These are phyloP conservation scores for Bondarzewia mesenterica DNA, from an alignment of 1,284 basidiomycete genomes.

Conservation along the genomic window DNA sequence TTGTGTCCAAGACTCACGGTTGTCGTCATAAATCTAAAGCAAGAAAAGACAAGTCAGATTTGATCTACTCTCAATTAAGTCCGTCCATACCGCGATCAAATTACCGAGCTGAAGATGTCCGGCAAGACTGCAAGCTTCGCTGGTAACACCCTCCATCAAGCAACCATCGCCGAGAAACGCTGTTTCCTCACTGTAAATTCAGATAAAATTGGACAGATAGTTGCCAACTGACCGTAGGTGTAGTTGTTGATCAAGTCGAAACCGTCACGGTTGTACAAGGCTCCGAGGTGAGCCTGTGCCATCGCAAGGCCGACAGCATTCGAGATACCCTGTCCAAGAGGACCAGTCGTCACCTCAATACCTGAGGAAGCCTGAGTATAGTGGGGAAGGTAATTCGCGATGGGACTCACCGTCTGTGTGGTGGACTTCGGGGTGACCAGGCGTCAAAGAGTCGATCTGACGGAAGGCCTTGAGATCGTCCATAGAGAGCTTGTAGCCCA, in stretches of 20 bases:
- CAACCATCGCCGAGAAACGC: constrained; percentile 93
- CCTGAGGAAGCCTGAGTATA: constrained; percentile 27
- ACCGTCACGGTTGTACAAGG: constrained; percentile 83
- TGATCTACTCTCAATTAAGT: constrained; percentile 6
- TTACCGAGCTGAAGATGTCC: constrained; percentile 92
- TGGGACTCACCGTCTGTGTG: constrained; percentile 69
- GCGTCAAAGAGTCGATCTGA: constrained; percentile 83
- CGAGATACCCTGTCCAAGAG: constrained; percentile 90
- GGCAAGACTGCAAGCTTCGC: constrained; percentile 87
- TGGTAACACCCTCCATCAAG: constrained; percentile 91
- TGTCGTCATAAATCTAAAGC: constrained; percentile 79
- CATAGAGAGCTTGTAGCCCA: constrained; percentile 79
- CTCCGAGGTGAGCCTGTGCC: constrained; percentile 84
- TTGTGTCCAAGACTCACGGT: constrained; percentile 43
- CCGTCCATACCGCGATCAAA: constrained; percentile 71
- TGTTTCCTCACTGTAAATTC: constrained; percentile 25
- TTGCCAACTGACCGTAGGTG: constrained; percentile 59
- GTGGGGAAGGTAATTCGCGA: background rate
- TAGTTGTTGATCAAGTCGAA: constrained; percentile 86
- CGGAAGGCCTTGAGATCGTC: constrained; percentile 82
- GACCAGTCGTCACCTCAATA: constrained; percentile 94
- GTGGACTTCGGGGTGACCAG: constrained; percentile 85
- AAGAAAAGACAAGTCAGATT: constrained; percentile 5
- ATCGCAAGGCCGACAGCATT: constrained; percentile 93
- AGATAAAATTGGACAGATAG: constrained; percentile 9